phyloP scores from a whole-genome alignment of 202 grass and related monocot genomes.

The Eragrostis tef region DNA sequence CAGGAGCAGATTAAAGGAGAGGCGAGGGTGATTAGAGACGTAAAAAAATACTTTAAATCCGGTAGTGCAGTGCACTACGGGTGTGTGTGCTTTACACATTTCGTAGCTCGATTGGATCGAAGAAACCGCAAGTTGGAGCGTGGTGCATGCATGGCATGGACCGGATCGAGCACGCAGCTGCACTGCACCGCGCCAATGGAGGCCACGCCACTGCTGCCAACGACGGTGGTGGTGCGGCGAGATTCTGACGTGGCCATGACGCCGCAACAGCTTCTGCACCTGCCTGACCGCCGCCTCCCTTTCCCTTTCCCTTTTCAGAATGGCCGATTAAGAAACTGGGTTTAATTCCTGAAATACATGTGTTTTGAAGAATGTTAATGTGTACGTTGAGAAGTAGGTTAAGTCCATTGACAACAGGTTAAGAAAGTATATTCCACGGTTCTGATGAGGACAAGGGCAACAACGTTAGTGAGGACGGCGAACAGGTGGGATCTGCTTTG shows the following conservation, averaged over 20 bases:
- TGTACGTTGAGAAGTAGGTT: neutral
- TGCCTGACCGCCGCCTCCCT: neutral
- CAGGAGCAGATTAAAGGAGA: neutral
- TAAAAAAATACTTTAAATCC: neutral
- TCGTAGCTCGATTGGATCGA: conserved; percentile 30
- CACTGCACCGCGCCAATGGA: neutral
- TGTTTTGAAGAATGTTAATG: neutral
- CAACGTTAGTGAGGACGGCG: neutral
- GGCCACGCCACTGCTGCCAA: neutral
- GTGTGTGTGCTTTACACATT: conserved; percentile 31
- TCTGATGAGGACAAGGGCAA: neutral
- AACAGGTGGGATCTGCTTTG: neutral
- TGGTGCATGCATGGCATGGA: neutral
- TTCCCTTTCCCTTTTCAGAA: conserved; percentile 3
- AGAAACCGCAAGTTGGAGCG: conserved; percentile 26
- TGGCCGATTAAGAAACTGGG: neutral
- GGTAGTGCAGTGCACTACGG: conserved; percentile 16
- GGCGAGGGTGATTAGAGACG: conserved; percentile 41
- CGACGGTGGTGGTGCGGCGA: neutral
- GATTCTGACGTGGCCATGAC: conserved; percentile 41
- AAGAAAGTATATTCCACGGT: neutral
- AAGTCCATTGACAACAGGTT: conserved; percentile 10
- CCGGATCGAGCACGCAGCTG: no score
- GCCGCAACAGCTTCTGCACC: neutral
- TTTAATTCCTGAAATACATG: neutral